phyloP scores from a whole-genome alignment of 495 filamentous ascomycete genomes.

The Aspergillus olivimuriae region DNA sequence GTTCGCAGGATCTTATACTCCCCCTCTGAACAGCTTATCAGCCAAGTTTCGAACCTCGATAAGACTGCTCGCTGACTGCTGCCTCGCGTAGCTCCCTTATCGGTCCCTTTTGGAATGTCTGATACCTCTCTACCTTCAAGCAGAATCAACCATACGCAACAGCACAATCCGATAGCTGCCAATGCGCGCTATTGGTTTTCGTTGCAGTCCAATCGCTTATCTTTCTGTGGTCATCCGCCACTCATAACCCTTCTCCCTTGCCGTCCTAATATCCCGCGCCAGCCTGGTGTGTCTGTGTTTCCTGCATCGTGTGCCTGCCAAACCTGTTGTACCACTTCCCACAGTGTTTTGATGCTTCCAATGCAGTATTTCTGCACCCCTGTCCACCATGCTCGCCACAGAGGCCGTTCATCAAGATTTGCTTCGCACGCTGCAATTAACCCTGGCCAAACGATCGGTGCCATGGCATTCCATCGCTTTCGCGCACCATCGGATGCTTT shows the following conservation, averaged over 20 bases:
- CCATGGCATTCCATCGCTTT: conserved; percentile 3
- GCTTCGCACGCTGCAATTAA: conserved; percentile 7
- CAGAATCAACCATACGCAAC: too few relatives aligned
- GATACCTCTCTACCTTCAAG: too few relatives aligned
- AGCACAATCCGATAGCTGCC: not conserved
- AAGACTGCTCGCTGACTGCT: too few relatives aligned
- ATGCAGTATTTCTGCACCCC: conserved; percentile 2
- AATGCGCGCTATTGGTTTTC: not conserved
- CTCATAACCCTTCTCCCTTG: conserved; percentile 5
- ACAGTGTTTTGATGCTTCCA: conserved; percentile 3
- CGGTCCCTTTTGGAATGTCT: too few relatives aligned
- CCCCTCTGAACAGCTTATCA: too few relatives aligned
- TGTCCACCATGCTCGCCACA: conserved; percentile 4
- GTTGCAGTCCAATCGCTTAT: not conserved
- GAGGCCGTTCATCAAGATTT: conserved; percentile 1
- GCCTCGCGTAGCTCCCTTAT: too few relatives aligned
- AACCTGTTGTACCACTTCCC: conserved; percentile 2
- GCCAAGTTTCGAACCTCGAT: too few relatives aligned
- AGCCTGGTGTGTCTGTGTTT: not conserved
- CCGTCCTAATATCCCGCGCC: conserved; percentile 1
- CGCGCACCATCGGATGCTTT: not conserved
- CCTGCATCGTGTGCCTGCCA: not conserved
- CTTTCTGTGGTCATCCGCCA: conserved; percentile 5
- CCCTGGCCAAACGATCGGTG: conserved; percentile 6
- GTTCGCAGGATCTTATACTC: too few relatives aligned